Percentiles rank a stretch among this genome's conserved stretches.
Evolutionary conservation across 139 green algal genomes (phyloP).

Genomic region (Desmodesmus armatus): DNA sequence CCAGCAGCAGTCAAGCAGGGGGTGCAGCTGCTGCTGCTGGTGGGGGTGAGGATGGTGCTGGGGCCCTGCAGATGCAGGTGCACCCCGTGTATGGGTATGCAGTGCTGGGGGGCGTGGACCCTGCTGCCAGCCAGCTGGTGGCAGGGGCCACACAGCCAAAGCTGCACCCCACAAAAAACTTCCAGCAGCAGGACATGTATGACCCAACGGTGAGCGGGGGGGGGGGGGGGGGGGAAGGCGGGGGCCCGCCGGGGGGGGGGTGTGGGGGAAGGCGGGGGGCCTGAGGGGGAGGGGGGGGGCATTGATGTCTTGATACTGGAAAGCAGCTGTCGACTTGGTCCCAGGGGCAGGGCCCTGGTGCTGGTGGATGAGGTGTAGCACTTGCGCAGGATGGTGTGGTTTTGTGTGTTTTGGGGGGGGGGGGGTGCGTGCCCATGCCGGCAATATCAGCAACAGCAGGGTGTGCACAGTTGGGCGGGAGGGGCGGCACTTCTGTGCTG

Average conservation of each 20-base stretch:
- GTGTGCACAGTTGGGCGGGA: too few relatives aligned
- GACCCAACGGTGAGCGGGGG: conserved; percentile 5
- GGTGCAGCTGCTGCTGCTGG: neutral
- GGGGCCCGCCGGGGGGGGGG: neutral
- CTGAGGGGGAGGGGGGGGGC: neutral
- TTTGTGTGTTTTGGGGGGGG: too few relatives aligned
- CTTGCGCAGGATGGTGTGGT: too few relatives aligned
- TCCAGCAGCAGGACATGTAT: conserved; percentile 36
- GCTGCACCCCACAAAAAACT: conserved; percentile 42
- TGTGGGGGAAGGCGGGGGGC: neutral
- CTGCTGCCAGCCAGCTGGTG: conserved; percentile 26
- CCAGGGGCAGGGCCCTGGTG: too few relatives aligned
- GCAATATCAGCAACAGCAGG: too few relatives aligned
- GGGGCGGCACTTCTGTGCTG: too few relatives aligned
- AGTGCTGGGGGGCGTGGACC: conserved; percentile 36
- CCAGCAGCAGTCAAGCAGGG: neutral
- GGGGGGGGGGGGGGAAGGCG: too few relatives aligned
- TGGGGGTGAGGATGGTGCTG: neutral
- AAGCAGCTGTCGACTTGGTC: too few relatives aligned
- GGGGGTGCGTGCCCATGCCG: too few relatives aligned
- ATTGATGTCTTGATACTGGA: too few relatives aligned
- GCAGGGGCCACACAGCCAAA: conserved; percentile 16
- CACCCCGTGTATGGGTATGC: conserved; percentile 38
- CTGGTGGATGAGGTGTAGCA: neutral
- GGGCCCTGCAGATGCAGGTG: neutral